Conservation (phyloP, 2,329 filamentous ascomycete species). For the Dryadomyces sulphureus region DNA sequence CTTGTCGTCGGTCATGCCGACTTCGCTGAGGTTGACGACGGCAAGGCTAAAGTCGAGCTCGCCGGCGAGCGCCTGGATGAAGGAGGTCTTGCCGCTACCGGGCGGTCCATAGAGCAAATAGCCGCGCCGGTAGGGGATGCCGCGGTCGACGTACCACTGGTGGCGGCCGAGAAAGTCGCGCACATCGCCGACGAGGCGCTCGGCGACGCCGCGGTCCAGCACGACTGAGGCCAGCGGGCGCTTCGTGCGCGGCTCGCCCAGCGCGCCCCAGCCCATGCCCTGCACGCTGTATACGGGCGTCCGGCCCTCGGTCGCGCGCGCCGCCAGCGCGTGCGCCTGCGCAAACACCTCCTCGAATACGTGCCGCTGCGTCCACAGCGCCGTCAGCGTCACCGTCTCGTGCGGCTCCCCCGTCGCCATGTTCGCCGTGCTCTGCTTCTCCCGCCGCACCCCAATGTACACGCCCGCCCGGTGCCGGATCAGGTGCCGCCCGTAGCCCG, state of each 20-base stretch:
- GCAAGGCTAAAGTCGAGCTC: slow-evolving; percentile 85
- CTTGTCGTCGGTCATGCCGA: slow-evolving; percentile 79
- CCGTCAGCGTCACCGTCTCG: slow-evolving; percentile 85
- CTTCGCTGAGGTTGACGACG: slow-evolving; percentile 80
- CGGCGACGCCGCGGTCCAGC: slow-evolving; percentile 69
- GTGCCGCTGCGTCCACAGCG: slow-evolving; percentile 75
- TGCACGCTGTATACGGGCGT: slow-evolving; percentile 81
- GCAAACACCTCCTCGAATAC: slow-evolving; percentile 83
- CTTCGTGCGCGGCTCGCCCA: slow-evolving; percentile 76
- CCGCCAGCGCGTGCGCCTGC: slow-evolving; percentile 71
- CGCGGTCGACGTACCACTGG: slow-evolving; percentile 86
- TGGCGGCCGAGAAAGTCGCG: slow-evolving; percentile 65
- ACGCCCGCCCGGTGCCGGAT: slow-evolving; percentile 67
- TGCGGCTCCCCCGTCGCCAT: slow-evolving; percentile 76
- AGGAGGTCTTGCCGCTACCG: slow-evolving; percentile 86
- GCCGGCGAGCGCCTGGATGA: slow-evolving; percentile 91
- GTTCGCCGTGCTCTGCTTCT: slow-evolving; percentile 74
- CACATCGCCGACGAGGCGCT: slow-evolving; percentile 66
- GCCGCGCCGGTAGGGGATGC: slow-evolving; percentile 80
- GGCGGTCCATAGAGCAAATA: slow-evolving; percentile 84
- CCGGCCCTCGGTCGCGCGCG: slow-evolving; percentile 74
- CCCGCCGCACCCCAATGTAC: slow-evolving; percentile 73
- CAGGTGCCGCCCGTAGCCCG: slow-evolving; percentile 79
- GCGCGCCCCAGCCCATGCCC: slow-evolving; percentile 69
- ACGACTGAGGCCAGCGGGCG: slow-evolving; percentile 79